These are phyloP conservation scores for Carnegiea gigantea DNA, from an alignment of 179 eudicot genomes.

Conservation along the genomic window DNA sequence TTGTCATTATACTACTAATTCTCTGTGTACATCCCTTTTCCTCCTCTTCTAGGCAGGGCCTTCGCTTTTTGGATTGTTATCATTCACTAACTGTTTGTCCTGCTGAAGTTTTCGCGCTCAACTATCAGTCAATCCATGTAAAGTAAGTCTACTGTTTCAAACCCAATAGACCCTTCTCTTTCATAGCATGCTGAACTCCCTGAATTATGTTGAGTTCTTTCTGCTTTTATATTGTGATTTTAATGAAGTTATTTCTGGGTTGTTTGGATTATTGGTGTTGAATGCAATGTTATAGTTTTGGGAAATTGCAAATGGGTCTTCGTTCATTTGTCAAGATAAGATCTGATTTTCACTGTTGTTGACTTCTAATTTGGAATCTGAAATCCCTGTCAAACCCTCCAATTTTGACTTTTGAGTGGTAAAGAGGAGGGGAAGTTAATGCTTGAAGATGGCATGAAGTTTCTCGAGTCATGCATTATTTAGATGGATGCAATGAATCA, in stretches of 20 bases:
- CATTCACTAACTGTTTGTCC: constrained; percentile 18
- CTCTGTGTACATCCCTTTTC: background rate
- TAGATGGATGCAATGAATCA: background rate
- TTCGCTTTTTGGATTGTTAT: constrained; percentile 23
- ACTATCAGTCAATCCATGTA: constrained; percentile 18
- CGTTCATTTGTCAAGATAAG: constrained; percentile 2
- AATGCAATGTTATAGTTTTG: constrained; percentile 16
- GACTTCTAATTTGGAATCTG: constrained; percentile 13
- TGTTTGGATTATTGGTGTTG: background rate
- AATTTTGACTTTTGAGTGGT: constrained; percentile 26
- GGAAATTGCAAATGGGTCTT: constrained; percentile 5
- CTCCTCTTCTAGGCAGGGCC: background rate
- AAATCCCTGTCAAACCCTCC: constrained; percentile 25
- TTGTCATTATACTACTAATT: background rate
- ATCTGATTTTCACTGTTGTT: background rate
- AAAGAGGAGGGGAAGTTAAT: background rate
- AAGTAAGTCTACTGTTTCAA: constrained; percentile 18
- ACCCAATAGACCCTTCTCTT: background rate
- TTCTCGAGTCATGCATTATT: constrained; percentile 8
- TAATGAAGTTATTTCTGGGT: background rate
- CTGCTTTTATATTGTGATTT: background rate
- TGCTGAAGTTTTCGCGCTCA: constrained; percentile 3
- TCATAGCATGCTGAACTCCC: background rate
- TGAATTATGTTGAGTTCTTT: background rate
- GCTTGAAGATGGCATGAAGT: constrained; percentile 17